A percentile compares a stretch with the other conserved stretches of the same genome.
Conservation (phyloP, 306 rosid genomes). For the Prunus mongolica region DNA sequence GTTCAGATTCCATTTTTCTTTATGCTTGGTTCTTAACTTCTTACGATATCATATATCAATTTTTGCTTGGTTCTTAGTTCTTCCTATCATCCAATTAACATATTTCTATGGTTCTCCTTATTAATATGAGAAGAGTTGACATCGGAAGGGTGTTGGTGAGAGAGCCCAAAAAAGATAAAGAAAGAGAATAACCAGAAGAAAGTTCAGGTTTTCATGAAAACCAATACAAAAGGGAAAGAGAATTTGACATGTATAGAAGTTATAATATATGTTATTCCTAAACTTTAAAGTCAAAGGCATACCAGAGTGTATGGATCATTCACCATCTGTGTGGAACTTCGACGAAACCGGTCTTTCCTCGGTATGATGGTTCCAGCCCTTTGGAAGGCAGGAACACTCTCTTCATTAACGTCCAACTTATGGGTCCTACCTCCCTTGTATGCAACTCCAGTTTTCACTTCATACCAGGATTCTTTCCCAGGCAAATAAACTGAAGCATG, state of each 20-base stretch:
- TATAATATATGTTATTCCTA: not conserved
- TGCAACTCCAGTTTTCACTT: slow-evolving; percentile 60
- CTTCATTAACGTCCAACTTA: slow-evolving; percentile 67
- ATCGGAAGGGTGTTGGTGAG: too few species aligned
- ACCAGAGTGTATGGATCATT: slow-evolving; percentile 96
- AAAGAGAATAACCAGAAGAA: too few species aligned
- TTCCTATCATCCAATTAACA: not conserved
- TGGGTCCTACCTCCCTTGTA: slow-evolving; percentile 77
- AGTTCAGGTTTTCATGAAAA: too few species aligned
- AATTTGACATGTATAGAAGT: too few species aligned
- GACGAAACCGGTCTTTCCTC: slow-evolving; percentile 87
- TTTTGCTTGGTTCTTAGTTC: not conserved
- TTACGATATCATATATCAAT: not conserved
- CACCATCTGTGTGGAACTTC: slow-evolving; percentile 91
- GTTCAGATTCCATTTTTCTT: not conserved
- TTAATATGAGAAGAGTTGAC: too few species aligned
- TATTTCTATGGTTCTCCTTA: not conserved
- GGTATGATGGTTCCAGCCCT: slow-evolving; percentile 87
- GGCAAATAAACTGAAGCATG: slow-evolving; percentile 81
- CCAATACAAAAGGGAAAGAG: too few species aligned
- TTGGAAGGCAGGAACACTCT: slow-evolving; percentile 84
- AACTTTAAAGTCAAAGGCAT: slow-evolving; percentile 28
- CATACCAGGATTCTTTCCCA: slow-evolving; percentile 88
- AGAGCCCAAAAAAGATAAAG: too few species aligned
- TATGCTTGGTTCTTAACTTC: not conserved